These are phyloP conservation scores for Penicillium maclennaniae DNA, from an alignment of 495 filamentous ascomycete genomes.

Conservation along the genomic window DNA sequence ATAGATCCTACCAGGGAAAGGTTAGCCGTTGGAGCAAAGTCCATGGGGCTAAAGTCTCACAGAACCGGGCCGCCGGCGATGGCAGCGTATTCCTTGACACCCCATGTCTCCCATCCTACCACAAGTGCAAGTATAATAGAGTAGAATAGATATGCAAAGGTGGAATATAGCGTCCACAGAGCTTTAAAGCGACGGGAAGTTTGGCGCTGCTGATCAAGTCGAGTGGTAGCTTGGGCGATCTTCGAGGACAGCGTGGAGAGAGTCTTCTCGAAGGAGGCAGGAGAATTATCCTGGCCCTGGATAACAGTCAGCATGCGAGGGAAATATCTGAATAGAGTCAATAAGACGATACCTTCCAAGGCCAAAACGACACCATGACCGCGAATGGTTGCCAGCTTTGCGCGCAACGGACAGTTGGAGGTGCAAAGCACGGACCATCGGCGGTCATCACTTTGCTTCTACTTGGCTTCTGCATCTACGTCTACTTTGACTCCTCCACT, in stretches of 20 bases:
- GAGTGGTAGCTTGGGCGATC: constrained; percentile 67
- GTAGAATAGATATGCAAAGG: constrained; percentile 84
- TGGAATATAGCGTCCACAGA: constrained; percentile 83
- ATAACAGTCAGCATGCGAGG: constrained; percentile 3
- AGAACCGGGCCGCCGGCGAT: constrained; percentile 75
- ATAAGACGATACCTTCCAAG: constrained; percentile 57
- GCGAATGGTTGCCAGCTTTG: constrained; percentile 41
- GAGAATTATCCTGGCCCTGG: constrained; percentile 77
- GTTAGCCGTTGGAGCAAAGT: not conserved
- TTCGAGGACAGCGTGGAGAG: constrained; percentile 76
- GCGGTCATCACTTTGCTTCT: not conserved
- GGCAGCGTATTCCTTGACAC: constrained; percentile 67
- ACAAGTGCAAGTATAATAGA: constrained; percentile 75
- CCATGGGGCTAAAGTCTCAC: constrained; percentile 39
- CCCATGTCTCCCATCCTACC: constrained; percentile 79
- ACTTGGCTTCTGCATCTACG: not conserved
- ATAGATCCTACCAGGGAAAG: constrained; percentile 55
- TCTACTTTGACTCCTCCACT: too few species aligned
- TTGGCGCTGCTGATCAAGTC: constrained; percentile 67
- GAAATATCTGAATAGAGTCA: not conserved
- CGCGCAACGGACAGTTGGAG: not conserved
- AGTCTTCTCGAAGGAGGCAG: constrained; percentile 88
- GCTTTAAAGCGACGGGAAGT: constrained; percentile 74
- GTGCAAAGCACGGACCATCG: not conserved
- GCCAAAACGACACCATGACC: constrained; percentile 82